These are phyloP conservation scores for Bruguiera gymnorhiza DNA, from an alignment of 345 rosid genomes.

Conservation along the genomic window DNA sequence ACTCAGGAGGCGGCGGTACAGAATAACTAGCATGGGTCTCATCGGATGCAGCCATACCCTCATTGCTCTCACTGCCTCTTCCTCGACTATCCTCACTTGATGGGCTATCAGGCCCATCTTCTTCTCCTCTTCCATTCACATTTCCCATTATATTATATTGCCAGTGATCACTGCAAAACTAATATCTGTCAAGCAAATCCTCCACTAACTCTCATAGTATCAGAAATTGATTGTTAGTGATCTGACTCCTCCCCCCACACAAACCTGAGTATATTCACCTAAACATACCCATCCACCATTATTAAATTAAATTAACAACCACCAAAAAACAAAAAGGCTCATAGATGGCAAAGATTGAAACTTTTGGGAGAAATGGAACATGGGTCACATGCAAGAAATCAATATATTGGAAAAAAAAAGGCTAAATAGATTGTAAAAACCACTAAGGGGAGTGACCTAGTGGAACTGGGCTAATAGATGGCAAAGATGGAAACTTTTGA, in stretches of 20 bases:
- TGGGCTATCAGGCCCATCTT: conserved; percentile 62
- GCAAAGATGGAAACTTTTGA: conserved; percentile 4
- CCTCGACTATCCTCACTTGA: conserved; percentile 22
- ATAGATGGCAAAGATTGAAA: conserved; percentile 7
- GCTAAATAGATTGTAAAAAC: neutral
- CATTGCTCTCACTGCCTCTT: conserved; percentile 26
- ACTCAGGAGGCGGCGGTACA: conserved; percentile 39
- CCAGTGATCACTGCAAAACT: neutral
- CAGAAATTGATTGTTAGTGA: neutral
- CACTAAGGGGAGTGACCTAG: too few relatives aligned
- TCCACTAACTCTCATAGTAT: conserved; percentile 6
- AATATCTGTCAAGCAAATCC: conserved; percentile 3
- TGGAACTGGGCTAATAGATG: neutral
- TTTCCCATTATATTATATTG: conserved; percentile 61
- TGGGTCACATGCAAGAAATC: neutral
- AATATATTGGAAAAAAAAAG: neutral
- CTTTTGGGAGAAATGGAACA: neutral
- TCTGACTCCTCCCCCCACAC: neutral
- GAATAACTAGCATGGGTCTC: conserved; percentile 23
- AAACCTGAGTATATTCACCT: neutral
- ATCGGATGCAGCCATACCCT: conserved; percentile 45
- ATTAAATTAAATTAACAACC: neutral
- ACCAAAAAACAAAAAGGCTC: conserved; percentile 2
- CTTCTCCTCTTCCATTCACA: conserved; percentile 79
- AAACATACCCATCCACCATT: too few relatives aligned